These are phyloP conservation scores for Pseudozyma sp. DNA, from an alignment of 1,284 basidiomycete species.

Conservation along the genomic window DNA sequence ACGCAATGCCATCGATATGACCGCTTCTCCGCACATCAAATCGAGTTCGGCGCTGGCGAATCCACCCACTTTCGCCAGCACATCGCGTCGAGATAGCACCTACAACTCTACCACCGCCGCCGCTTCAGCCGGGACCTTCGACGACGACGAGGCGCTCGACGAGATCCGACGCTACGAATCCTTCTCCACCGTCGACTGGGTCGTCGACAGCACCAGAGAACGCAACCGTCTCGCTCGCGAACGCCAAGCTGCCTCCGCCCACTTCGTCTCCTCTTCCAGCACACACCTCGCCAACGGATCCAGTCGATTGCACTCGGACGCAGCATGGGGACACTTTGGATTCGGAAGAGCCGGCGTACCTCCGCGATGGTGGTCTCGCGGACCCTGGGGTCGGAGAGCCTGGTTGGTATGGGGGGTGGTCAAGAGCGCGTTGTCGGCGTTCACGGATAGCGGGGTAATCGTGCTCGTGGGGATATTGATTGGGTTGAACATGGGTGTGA, in stretches of 20 bases:
- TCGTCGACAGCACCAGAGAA: constrained; percentile 65
- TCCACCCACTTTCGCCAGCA: constrained; percentile 26
- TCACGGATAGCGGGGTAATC: constrained; percentile 63
- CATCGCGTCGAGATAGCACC: constrained; percentile 19
- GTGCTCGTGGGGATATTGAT: constrained; percentile 79
- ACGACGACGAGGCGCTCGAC: constrained; percentile 62
- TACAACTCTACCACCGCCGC: constrained; percentile 20
- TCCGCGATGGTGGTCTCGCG: constrained; percentile 51
- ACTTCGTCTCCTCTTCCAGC: constrained; percentile 47
- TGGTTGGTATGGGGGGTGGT: constrained; percentile 55
- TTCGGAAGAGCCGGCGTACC: constrained; percentile 42
- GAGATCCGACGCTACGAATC: constrained; percentile 61
- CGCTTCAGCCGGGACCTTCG: constrained; percentile 5
- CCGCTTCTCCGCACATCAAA: constrained; percentile 26
- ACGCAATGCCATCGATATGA: constrained; percentile 39
- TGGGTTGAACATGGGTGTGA: constrained; percentile 90
- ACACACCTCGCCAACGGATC: constrained; percentile 50
- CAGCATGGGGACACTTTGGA: constrained; percentile 38
- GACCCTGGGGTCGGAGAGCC: constrained; percentile 39
- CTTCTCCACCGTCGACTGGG: constrained; percentile 66
- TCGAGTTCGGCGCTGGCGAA: constrained; percentile 19
- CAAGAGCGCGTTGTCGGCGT: constrained; percentile 48
- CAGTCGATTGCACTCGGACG: constrained; percentile 8
- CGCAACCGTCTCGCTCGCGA: constrained; percentile 60
- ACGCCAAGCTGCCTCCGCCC: constrained; percentile 45